These are phyloP conservation scores for Nitzschia palea DNA, from an alignment of 108 stramenopile species.

Conservation along the genomic window DNA sequence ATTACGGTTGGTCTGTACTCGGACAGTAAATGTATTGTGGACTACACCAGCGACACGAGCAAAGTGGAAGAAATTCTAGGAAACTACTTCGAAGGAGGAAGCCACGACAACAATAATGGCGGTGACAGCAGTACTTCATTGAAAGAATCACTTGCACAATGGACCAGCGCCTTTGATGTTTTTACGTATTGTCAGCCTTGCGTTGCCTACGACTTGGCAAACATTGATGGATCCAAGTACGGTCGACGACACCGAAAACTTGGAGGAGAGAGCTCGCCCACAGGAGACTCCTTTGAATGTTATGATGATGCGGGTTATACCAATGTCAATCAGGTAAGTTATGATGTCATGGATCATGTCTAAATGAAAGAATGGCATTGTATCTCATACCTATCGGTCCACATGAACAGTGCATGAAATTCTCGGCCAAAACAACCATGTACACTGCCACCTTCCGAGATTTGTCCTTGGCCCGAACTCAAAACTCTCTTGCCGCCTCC, in stretches of 20 bases:
- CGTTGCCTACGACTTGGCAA: slow-evolving; percentile 52
- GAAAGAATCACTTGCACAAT: slow-evolving; percentile 30
- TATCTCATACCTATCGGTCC: no score
- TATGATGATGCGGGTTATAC: slow-evolving; percentile 64
- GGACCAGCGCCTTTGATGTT: slow-evolving; percentile 46
- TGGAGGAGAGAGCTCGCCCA: slow-evolving; percentile 6
- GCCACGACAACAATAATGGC: slow-evolving; percentile 20
- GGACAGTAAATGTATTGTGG: slow-evolving; percentile 42
- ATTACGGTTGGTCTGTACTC: slow-evolving; percentile 53
- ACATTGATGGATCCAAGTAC: slow-evolving; percentile 34
- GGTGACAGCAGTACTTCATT: slow-evolving; percentile 26
- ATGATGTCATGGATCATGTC: no score
- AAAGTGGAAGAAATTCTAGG: slow-evolving; percentile 45
- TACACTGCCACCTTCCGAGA: slow-evolving; percentile 59
- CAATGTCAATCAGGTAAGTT: slow-evolving; percentile 46
- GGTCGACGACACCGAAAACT: slow-evolving; percentile 33
- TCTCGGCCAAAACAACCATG: slow-evolving; percentile 62
- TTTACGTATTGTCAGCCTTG: slow-evolving; percentile 60
- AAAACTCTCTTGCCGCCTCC: slow-evolving; percentile 39
- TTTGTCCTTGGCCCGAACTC: slow-evolving; percentile 34
- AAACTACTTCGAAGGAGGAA: slow-evolving; percentile 29
- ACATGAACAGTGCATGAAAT: slow-evolving; percentile 71
- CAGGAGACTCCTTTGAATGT: slow-evolving; percentile 44
- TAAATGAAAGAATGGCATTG: no score
- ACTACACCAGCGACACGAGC: slow-evolving; percentile 31